phyloP scores from a whole-genome alignment of 2,329 filamentous ascomycete species.

The Ceratocystis huliohia region DNA sequence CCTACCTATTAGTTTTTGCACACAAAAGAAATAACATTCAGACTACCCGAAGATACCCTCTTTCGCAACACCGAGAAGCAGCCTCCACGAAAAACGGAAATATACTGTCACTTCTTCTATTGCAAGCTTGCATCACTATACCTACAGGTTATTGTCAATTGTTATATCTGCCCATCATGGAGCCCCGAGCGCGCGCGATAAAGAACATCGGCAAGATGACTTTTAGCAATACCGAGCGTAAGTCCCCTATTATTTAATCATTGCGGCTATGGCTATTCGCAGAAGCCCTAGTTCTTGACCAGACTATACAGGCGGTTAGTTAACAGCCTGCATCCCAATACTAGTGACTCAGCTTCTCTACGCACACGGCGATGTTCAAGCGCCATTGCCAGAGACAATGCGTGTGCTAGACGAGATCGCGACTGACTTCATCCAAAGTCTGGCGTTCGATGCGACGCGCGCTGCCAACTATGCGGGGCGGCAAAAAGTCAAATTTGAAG shows the following conservation, averaged over 20 bases:
- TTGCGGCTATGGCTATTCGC: not conserved
- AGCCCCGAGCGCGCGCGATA: slow-evolving; percentile 62
- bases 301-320: too few relatives aligned
- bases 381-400: slow-evolving; percentile 71
- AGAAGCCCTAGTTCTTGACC: not conserved
- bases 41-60: not conserved
- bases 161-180: slow-evolving; percentile 40
- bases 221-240: slow-evolving; percentile 60
- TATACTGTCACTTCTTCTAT: not conserved
- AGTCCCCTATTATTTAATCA: slow-evolving; percentile 25
- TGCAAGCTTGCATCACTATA: not conserved
- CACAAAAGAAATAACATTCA: not conserved
- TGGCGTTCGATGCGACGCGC: slow-evolving; percentile 78
- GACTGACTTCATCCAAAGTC: slow-evolving; percentile 90
- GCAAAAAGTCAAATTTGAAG: slow-evolving; percentile 95
- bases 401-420: slow-evolving; percentile 87
- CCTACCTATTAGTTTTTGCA: not conserved
- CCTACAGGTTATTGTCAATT: not conserved
- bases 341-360: slow-evolving; percentile 62
- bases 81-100: not conserved
- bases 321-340: too few relatives aligned
- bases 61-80: not conserved
- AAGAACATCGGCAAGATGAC: slow-evolving; percentile 77
- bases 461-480: slow-evolving; percentile 76
- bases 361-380: slow-evolving; percentile 64